Percentiles rank a stretch among this genome's conserved stretches.
Evolutionary conservation across 257 asterid species (phyloP).

Genomic region (Rehmannia glutinosa): DNA sequence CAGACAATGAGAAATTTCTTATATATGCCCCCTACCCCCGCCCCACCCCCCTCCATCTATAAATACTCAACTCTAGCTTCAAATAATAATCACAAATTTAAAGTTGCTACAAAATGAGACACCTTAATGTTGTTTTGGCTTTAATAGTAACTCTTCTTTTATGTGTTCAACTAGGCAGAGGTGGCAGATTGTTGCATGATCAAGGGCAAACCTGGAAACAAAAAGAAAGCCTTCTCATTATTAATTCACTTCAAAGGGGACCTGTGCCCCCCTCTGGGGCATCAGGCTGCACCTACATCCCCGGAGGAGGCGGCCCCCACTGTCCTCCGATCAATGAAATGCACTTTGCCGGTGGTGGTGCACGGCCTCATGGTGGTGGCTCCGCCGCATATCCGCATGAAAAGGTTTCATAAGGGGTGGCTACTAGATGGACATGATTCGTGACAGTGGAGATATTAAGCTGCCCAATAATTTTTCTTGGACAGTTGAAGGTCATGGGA

Average conservation of each 20-base stretch:
- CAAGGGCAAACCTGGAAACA: not conserved
- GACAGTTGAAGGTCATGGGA: not conserved
- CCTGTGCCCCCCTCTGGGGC: slow-evolving; percentile 62
- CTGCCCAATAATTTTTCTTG: no score
- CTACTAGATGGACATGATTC: not conserved
- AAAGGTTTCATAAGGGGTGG: slow-evolving; percentile 4
- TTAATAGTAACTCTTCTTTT: slow-evolving; percentile 4
- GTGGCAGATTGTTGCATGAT: slow-evolving; percentile 18
- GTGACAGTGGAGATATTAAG: no score
- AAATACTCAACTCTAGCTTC: not conserved
- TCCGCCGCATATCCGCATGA: slow-evolving; percentile 6
- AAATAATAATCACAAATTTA: not conserved
- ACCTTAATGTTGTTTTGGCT: not conserved
- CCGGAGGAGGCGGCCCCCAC: slow-evolving; percentile 38
- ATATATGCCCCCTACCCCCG: not conserved
- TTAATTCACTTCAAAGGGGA: slow-evolving; percentile 34
- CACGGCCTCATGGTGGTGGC: slow-evolving; percentile 4
- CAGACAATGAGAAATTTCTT: not conserved
- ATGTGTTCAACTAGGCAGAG: slow-evolving; percentile 11
- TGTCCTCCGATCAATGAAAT: slow-evolving; percentile 22
- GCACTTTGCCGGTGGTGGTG: slow-evolving; percentile 27
- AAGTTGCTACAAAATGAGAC: slow-evolving; percentile 25
- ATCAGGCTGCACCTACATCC: slow-evolving; percentile 68
- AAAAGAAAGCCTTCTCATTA: not conserved
- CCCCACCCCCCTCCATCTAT: not conserved